A percentile compares a stretch with the other conserved stretches of the same genome.
These are phyloP conservation scores for Fusarium caatingaense DNA, from an alignment of 2,329 filamentous ascomycete genomes.

Conservation along the genomic window DNA sequence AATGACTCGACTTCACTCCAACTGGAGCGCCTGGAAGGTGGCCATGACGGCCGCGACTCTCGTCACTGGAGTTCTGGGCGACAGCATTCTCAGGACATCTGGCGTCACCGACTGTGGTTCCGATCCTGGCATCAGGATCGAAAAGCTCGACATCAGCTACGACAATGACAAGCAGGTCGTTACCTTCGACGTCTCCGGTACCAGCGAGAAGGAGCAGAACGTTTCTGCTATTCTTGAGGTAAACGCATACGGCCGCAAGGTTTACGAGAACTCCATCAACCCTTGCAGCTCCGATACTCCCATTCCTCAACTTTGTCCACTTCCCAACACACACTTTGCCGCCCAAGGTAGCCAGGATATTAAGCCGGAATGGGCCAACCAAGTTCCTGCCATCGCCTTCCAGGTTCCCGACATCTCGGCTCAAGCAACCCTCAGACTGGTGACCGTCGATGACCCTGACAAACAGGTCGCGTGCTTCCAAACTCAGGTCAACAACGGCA, in stretches of 20 bases:
- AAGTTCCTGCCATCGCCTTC: conserved; percentile 92
- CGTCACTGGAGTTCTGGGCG: conserved; percentile 65
- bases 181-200: conserved; percentile 84
- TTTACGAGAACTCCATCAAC: conserved; percentile 85
- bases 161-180: conserved; percentile 79
- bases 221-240: conserved; percentile 82
- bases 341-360: conserved; percentile 79
- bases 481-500: conserved; percentile 86
- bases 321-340: conserved; percentile 79
- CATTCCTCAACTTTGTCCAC: conserved; percentile 83
- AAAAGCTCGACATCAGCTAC: conserved; percentile 82
- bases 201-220: conserved; percentile 78
- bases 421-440: conserved; percentile 81
- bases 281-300: conserved; percentile 78
- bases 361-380: conserved; percentile 73
- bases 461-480: conserved; percentile 82
- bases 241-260: conserved; percentile 82
- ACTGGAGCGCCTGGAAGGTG: conserved; percentile 49
- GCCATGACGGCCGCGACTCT: conserved; percentile 53
- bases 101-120: conserved; percentile 79
- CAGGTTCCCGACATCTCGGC: conserved; percentile 90
- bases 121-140: conserved; percentile 70
- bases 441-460: conserved; percentile 64
- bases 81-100: conserved; percentile 80
- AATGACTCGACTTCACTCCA: conserved; percentile 50